Conservation (phyloP, 768 basidiomycete species). For the Rhizopogon vinicolor region DNA sequence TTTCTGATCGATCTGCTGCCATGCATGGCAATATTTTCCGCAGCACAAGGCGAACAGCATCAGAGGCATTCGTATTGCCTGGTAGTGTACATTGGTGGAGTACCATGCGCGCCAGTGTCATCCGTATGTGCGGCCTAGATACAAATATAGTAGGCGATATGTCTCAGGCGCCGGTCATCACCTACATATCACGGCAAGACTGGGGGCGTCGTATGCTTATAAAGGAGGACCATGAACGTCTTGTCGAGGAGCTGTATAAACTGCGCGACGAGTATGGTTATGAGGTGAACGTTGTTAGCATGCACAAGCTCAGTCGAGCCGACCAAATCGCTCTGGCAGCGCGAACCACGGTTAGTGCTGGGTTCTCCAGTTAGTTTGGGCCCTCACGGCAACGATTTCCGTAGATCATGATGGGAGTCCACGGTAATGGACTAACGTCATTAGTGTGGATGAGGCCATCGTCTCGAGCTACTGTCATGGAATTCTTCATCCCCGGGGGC, state of each 20-base stretch:
- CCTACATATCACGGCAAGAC: slow-evolving; percentile 84
- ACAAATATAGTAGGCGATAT: slow-evolving; percentile 39
- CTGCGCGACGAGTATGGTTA: slow-evolving; percentile 70
- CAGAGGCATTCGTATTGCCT: slow-evolving; percentile 68
- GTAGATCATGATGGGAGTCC: slow-evolving; percentile 92
- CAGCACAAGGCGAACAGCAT: slow-evolving; percentile 72
- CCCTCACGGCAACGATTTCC: background rate
- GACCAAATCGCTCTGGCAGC: slow-evolving; percentile 82
- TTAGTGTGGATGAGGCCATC: slow-evolving; percentile 91
- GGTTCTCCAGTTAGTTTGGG: background rate
- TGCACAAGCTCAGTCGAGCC: slow-evolving; percentile 73
- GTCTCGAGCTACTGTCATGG: slow-evolving; percentile 81
- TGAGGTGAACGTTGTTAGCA: slow-evolving; percentile 84
- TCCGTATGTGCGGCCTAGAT: slow-evolving; percentile 63
- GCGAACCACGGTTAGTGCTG: slow-evolving; percentile 69
- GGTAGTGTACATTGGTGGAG: slow-evolving; percentile 85
- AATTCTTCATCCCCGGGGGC: slow-evolving; percentile 83
- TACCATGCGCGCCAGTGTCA: slow-evolving; percentile 66
- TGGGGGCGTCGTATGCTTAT: slow-evolving; percentile 86
- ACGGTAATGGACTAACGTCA: slow-evolving; percentile 87
- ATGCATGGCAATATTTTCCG: slow-evolving; percentile 65
- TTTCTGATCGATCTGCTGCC: slow-evolving; percentile 83
- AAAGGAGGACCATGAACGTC: slow-evolving; percentile 67
- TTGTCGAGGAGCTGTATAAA: slow-evolving; percentile 70
- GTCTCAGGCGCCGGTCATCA: slow-evolving; percentile 66